Base-by-base conservation (phyloP, 1,139 yeast species). In the Magnusiomyces paraingens region DNA sequence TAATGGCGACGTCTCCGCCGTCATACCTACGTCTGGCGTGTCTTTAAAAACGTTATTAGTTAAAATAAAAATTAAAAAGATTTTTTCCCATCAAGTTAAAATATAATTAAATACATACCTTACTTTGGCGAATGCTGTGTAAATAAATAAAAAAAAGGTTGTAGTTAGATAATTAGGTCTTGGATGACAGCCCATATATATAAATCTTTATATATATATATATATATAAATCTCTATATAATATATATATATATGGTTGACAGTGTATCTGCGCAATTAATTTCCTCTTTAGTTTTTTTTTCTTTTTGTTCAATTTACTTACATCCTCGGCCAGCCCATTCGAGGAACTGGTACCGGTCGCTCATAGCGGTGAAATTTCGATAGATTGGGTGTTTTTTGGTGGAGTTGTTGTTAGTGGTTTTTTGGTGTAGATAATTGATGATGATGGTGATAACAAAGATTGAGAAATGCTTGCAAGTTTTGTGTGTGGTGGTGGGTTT, bases 261-360 rank as follows among this genome's bases (percentile, higher is more conserved):
- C 32, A 26, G 32, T 26, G 32, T 8, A 26, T 8, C 32, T 26
- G 32, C 32, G 32, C 32, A 4, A 26, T 26, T 26, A 4, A 26
- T 26, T 26, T 26, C 32, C 8, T 26, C 8, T 8, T 26, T 26
- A 8, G 32, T 26, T 26, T 26, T 8, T 4, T 26, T 4, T 4
- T 26, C 8, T 26, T 32, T 38, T 15, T 38, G 22, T 45, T 45
- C 29, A 15, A 40, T 15, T 12, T 8, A 54, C 55, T 41, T 45
- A 54, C 57, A 43, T 38, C 57, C 57, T 17, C 47, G 29, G 8
- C 57, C 57, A 41, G 47, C 22, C 50, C 50, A 47, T 29, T 51
- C 53, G 4, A 39, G 41, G 41, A 38, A 35, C 21, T 39, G n/a
- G 42, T 49, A 52, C 10, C 36, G 35, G 39, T 22, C 35, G 22